A percentile compares a stretch with the other conserved stretches of the same genome.
Evolutionary conservation across 345 rosid genomes (phyloP).

Genomic region (Corchorus capsularis): DNA sequence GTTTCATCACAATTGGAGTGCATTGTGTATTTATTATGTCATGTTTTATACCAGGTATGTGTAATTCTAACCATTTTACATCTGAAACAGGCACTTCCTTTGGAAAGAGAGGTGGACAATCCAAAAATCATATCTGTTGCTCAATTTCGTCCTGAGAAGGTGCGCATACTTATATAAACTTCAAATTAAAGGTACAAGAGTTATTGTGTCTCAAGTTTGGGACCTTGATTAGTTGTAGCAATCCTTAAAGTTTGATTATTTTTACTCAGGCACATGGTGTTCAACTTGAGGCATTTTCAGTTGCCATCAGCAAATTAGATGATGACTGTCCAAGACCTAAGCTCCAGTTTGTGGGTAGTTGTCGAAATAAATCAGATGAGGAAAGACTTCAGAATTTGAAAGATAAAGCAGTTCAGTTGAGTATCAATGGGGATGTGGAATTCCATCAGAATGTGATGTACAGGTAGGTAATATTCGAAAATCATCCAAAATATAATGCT

Average conservation of each 20-base stretch:
- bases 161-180: constrained; percentile 47
- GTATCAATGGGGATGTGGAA: constrained; percentile 63
- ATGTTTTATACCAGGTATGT: background rate
- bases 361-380: constrained; percentile 82
- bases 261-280: constrained; percentile 80
- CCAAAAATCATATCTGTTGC: constrained; percentile 84
- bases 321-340: constrained; percentile 58
- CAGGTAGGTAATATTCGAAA: constrained; percentile 46
- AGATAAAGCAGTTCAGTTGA: constrained; percentile 69
- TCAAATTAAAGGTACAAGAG: constrained; percentile 32
- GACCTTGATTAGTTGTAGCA: constrained; percentile 18
- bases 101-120: constrained; percentile 59
- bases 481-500: background rate
- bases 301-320: constrained; percentile 57
- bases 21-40: constrained; percentile 7
- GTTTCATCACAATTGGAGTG: background rate
- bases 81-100: constrained; percentile 62
- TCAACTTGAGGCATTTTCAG: constrained; percentile 88
- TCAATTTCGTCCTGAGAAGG: constrained; percentile 99
- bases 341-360: constrained; percentile 94
- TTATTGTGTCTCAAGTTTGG: constrained; percentile 33
- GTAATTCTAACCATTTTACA: background rate
- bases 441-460: constrained; percentile 73
- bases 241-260: constrained; percentile 30
- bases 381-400: constrained; percentile 74